Conservation (phyloP, 2,329 filamentous ascomycete species). For the Calonectria montana region DNA sequence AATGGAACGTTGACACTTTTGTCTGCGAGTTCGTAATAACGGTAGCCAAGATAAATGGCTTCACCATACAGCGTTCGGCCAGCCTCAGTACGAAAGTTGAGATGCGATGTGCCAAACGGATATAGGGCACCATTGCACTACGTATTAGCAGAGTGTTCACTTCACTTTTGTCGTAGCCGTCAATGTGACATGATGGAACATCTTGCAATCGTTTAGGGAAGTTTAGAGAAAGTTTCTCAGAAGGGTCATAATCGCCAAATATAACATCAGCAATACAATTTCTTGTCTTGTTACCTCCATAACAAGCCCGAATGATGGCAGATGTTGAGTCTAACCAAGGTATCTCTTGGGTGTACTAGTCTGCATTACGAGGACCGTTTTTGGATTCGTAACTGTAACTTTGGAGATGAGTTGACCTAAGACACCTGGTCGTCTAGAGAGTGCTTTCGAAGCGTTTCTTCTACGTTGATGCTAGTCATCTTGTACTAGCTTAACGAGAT, state of each 20-base stretch:
- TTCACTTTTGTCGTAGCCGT: too few species aligned
- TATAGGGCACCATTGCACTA: too few species aligned
- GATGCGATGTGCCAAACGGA: too few species aligned
- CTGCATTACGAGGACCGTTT: neutral
- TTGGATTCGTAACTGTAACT: neutral
- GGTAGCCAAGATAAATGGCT: constrained; percentile 4
- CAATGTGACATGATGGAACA: neutral
- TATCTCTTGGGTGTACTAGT: neutral
- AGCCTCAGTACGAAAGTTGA: constrained; percentile 7
- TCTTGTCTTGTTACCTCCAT: neutral
- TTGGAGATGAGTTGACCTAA: neutral
- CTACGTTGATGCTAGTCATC: neutral
- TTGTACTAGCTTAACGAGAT: neutral
- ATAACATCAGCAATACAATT: neutral
- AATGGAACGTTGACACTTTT: neutral
- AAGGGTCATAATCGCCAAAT: neutral
- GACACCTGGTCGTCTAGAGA: neutral
- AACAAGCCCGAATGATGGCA: neutral
- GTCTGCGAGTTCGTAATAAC: neutral
- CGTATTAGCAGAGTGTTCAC: too few species aligned
- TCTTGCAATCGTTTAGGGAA: neutral
- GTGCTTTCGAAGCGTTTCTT: neutral
- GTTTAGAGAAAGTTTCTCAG: neutral
- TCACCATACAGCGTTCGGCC: neutral
- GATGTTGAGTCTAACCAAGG: neutral